Evolutionary conservation across 305 asterid species (phyloP).

Genomic region (Ajuga reptans): DNA sequence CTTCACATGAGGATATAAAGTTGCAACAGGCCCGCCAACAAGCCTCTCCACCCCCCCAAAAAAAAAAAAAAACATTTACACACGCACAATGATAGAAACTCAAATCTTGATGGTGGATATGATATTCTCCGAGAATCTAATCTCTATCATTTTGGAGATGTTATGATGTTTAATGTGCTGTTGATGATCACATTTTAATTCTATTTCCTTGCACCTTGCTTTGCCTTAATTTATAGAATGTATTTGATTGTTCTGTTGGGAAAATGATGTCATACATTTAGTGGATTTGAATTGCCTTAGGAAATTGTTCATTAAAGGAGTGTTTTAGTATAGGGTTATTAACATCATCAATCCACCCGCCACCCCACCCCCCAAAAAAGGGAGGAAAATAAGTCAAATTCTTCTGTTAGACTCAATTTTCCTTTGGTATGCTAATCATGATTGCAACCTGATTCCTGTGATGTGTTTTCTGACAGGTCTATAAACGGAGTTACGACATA

Average conservation of each 20-base stretch:
- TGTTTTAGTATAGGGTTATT: too few relatives aligned
- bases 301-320: too few relatives aligned
- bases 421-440: not conserved
- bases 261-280: too few relatives aligned
- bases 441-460: constrained; percentile 9
- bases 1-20: too few relatives aligned
- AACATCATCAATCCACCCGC: not conserved
- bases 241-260: not conserved
- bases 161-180: not conserved
- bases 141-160: not conserved
- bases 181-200: not conserved
- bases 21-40: too few relatives aligned
- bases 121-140: not conserved
- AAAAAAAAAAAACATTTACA: too few relatives aligned
- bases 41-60: too few relatives aligned
- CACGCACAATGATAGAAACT: too few relatives aligned
- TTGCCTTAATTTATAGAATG: not conserved
- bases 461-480: constrained; percentile 51
- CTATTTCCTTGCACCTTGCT: not conserved
- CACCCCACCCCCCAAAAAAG: not conserved
- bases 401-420: not conserved
- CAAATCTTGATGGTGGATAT: too few relatives aligned
- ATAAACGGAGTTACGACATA: constrained; percentile 77
- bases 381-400: not conserved
- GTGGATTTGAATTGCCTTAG: too few relatives aligned